Conservation (phyloP, 169 alveolate genomes). For the Plasmodium chabaudi region DNA sequence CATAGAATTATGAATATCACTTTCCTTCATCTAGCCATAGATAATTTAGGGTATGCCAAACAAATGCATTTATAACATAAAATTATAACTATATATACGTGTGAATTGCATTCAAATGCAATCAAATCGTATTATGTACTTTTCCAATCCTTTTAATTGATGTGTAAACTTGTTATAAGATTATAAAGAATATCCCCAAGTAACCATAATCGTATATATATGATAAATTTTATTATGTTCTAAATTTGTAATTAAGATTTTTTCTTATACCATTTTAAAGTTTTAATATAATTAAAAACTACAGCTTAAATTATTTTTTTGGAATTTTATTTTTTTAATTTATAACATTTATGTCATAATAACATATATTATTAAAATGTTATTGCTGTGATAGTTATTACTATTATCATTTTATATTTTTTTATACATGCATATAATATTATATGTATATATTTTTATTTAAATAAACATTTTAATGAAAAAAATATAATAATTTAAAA, state of each 20-base stretch:
- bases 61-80: neutral
- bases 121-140: neutral
- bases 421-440: slow-evolving; percentile 6
- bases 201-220: neutral
- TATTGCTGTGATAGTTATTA: neutral
- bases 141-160: too few relatives aligned
- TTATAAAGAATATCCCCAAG: too few relatives aligned
- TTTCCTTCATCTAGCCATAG: slow-evolving; percentile 6
- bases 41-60: neutral
- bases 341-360: neutral
- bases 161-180: too few relatives aligned
- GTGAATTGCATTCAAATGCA: neutral
- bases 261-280: neutral
- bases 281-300: neutral
- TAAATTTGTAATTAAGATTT: neutral
- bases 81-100: neutral
- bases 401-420: slow-evolving; percentile 4
- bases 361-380: neutral
- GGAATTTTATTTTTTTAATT: neutral
- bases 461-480: slow-evolving; percentile 24
- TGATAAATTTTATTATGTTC: neutral
- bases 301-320: neutral
- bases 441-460: slow-evolving; percentile 1
- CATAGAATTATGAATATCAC: slow-evolving; percentile 11
- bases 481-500: slow-evolving; percentile 10